Base-by-base conservation (phyloP, 139 green algal genomes). In the Chlamydomonas urium region DNA sequence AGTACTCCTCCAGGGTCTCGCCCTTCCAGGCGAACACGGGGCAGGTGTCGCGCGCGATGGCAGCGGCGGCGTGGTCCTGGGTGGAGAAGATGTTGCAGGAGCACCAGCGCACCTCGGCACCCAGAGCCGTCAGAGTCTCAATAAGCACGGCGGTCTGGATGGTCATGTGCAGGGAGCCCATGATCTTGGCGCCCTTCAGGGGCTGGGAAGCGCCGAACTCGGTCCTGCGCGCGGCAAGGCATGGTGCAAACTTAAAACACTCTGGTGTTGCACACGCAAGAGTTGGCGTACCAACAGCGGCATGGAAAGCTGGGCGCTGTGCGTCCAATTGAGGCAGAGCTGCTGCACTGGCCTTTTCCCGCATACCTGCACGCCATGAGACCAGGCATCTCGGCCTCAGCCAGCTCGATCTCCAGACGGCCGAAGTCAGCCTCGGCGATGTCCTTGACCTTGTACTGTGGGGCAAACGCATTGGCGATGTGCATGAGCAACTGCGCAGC, bases 31-130 rank as follows among this genome's bases (percentile, higher is more conserved):
- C 96, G 66, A 99, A 99, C 28, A 97, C 92, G 19, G 93, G 81
- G 23, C 89, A 91, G 6, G 90, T 93, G 86, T 99, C 96, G 58
- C 96, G 91, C 8, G 96, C 96, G 42, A 99, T 92, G 47, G 91
- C 96, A 5, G 96, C 94, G 19, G 96, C 96, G 37, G 96, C 96
- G 84, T 99, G 96, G 85, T 99, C 96, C 87, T 93, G 90, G 19
- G 96, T 99, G 83, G 86, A 96, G 91, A 99, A 99, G 82, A 99
- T 99, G 91, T 99, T 99, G 89, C 96, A 99, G 24, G 89, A 97
- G 89, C 96, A 99, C 96, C 96, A 99, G 36, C 91, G 77, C 19
- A 99, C 96, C 50, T 98, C 91, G 29, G 96, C 96, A 60, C 96
- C 96, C 34, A 99, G 85, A 4, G 90, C 92, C 23, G 91, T 91